Conservation (phyloP, 352 stramenopile genomes). For the Hyaloperonospora arabidopsidis region DNA sequence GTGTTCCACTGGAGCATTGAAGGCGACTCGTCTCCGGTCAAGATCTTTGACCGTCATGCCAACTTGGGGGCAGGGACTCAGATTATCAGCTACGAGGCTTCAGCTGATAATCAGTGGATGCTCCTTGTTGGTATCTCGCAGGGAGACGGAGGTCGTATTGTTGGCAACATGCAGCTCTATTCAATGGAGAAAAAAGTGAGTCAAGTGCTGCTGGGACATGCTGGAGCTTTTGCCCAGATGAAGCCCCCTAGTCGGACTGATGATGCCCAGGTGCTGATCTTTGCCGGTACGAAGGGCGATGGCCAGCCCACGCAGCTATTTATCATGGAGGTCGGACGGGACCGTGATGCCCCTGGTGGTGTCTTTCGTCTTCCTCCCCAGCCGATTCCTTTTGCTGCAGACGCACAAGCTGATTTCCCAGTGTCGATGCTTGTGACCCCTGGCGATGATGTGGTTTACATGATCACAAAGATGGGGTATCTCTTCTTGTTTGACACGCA, state of each 20-base stretch:
- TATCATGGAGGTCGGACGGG: conserved; percentile 98
- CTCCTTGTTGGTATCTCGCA: conserved; percentile 96
- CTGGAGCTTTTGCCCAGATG: conserved; percentile 94
- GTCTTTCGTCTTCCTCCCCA: conserved; percentile 92
- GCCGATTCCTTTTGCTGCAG: conserved; percentile 92
- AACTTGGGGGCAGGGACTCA: conserved; percentile 91
- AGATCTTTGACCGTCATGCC: conserved; percentile 97
- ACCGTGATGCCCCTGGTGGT: conserved; percentile 91
- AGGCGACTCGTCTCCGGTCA: conserved; percentile 84
- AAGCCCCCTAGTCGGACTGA: conserved; percentile 91
- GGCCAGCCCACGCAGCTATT: conserved; percentile 84
- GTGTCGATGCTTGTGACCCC: conserved; percentile 93
- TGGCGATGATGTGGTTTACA: conserved; percentile 93
- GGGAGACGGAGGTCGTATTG: conserved; percentile 88
- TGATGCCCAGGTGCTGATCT: conserved; percentile 81
- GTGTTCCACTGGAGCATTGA: conserved; percentile 99
- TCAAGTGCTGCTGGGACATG: conserved; percentile 96
- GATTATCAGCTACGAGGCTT: conserved; percentile 99
- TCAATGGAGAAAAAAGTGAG: conserved; percentile 98
- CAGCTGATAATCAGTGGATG: conserved; percentile 96
- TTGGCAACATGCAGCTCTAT: conserved; percentile 98
- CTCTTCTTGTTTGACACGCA: conserved; percentile 99
- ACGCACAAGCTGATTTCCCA: conserved; percentile 96
- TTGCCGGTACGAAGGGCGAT: conserved; percentile 77
- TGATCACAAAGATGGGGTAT: conserved; percentile 99